These are phyloP conservation scores for Bauhinia variegata DNA, from an alignment of 306 rosid genomes.

Conservation along the genomic window DNA sequence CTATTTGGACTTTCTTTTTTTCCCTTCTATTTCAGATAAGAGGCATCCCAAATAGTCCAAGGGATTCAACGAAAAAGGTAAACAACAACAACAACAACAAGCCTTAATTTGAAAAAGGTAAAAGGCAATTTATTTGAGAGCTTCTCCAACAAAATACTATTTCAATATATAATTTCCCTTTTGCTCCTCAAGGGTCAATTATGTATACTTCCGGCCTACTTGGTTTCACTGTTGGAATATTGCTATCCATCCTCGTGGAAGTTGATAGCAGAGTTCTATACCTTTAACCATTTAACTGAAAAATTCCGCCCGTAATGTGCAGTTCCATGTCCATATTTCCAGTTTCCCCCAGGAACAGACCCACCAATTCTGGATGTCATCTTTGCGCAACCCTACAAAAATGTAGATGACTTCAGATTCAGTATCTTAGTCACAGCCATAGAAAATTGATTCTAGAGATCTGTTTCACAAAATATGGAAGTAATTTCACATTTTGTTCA, in stretches of 20 bases:
- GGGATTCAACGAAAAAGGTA: background rate
- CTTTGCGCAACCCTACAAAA: conserved; percentile 95
- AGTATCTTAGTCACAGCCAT: conserved; percentile 20
- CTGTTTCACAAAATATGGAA: conserved; percentile 12
- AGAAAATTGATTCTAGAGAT: conserved; percentile 9
- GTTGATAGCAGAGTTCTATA: conserved; percentile 35
- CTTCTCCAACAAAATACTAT: conserved; percentile 15
- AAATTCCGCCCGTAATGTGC: conserved; percentile 98
- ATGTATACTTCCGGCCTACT: background rate
- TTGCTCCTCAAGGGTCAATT: conserved; percentile 6
- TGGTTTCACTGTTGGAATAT: background rate
- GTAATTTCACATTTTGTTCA: background rate
- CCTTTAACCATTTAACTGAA: conserved; percentile 96
- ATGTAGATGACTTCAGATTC: conserved; percentile 30
- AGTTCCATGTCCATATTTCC: conserved; percentile 99
- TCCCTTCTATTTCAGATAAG: background rate
- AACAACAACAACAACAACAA: too few relatives aligned
- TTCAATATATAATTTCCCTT: conserved; percentile 15
- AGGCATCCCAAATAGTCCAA: background rate
- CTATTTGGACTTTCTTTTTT: background rate
- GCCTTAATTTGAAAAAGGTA: conserved; percentile 1
- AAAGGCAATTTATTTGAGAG: background rate
- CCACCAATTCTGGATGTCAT: conserved; percentile 99
- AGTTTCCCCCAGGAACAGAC: conserved; percentile 94
- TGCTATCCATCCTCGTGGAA: background rate